A percentile compares a stretch with the other conserved stretches of the same genome.
Conservation (phyloP, 148 eudicot species). For the Hydrangea macrophylla region DNA sequence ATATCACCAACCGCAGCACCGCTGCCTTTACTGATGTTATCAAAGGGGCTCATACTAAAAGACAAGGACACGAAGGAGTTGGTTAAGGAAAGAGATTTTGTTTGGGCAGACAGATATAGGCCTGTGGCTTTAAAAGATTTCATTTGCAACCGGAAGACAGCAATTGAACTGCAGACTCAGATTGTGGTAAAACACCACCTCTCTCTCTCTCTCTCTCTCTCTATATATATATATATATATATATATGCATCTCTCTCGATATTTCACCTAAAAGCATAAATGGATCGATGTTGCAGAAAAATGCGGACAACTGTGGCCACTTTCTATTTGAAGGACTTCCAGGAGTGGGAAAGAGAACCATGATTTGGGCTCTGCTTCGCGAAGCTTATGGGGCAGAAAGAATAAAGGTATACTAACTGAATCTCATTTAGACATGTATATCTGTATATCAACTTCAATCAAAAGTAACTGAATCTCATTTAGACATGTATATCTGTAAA, state of each 20-base stretch:
- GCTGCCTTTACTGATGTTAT: too few relatives aligned
- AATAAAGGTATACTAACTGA: conserved; percentile 26
- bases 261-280: too few relatives aligned
- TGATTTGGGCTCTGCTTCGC: conserved; percentile 41
- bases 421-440: too few relatives aligned
- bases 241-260: too few relatives aligned
- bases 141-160: conserved; percentile 27
- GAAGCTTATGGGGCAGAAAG: conserved; percentile 26
- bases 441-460: too few relatives aligned
- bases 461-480: too few relatives aligned
- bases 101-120: conserved; percentile 33
- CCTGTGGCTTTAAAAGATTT: conserved; percentile 23
- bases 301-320: conserved; percentile 17
- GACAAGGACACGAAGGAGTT: neutral
- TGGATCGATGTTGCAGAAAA: conserved; percentile 15
- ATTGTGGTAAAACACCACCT: too few relatives aligned
- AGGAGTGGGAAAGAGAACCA: conserved; percentile 41
- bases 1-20: neutral
- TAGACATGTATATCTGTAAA: too few relatives aligned
- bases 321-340: conserved; percentile 35
- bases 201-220: too few relatives aligned
- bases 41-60: too few relatives aligned
- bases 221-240: too few relatives aligned
- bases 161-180: conserved; percentile 18
- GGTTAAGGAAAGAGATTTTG: conserved; percentile 13